Conservation (phyloP, 495 filamentous ascomycete species). For the Haplographium delicatum region DNA sequence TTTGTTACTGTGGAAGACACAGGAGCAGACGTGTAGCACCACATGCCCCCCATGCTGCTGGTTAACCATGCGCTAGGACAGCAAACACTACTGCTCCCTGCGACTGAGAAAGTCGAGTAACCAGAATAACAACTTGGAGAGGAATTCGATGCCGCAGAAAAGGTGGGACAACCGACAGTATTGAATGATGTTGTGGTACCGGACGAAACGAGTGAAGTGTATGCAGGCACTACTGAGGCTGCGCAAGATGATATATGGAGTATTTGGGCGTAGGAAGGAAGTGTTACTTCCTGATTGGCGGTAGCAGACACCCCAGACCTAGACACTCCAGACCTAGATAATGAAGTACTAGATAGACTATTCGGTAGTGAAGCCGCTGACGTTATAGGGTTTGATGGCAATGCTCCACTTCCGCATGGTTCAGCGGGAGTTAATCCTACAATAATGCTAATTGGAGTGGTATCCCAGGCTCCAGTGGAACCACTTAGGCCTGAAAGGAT, state of each 20-base stretch:
- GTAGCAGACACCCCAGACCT: too few relatives aligned
- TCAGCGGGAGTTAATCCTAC: background rate
- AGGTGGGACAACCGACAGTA: background rate
- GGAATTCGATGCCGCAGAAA: background rate
- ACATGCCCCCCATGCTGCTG: slow-evolving; percentile 1
- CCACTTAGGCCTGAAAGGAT: slow-evolving; percentile 1
- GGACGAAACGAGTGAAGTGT: background rate
- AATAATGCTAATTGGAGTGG: background rate
- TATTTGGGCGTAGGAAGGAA: background rate
- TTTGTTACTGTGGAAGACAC: background rate
- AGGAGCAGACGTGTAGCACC: slow-evolving; percentile 3
- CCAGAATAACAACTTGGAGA: slow-evolving; percentile 1
- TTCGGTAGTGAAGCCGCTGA: too few relatives aligned
- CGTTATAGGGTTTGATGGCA: background rate
- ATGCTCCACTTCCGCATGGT: background rate
- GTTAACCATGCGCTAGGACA: slow-evolving; percentile 1
- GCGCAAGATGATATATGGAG: background rate
- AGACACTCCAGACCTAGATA: too few relatives aligned
- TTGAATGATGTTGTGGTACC: background rate
- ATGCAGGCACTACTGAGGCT: background rate
- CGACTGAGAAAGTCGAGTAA: background rate
- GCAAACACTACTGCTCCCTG: background rate
- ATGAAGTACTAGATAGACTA: too few relatives aligned
- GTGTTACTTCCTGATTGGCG: too few relatives aligned
- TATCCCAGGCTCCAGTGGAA: background rate